Evolutionary conservation across 208 protist species (phyloP), one percentile per base, ranked within the genome.

Genomic region (Leishmania martiniquensis): DNA sequence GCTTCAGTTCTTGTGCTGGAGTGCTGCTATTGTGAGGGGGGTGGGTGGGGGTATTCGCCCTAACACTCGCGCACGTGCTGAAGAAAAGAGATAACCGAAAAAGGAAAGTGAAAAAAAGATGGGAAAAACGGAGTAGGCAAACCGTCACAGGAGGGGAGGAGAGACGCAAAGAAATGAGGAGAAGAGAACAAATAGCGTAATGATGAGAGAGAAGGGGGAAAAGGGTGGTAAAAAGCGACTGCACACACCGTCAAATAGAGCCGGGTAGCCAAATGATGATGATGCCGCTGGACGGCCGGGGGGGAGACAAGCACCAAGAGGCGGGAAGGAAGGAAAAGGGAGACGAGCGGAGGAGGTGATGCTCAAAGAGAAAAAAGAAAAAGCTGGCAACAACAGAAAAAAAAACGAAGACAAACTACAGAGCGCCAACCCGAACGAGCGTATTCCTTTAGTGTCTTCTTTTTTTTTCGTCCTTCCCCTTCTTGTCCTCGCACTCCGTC

Each of bases 61-160:
- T 66, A 66, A 13, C 37, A 39, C 60, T 20, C 34, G 60, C 60
- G 37, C 60, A 66, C 37, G 3, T 34, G 9, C 60, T n/a, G n/a
- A n/a, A n/a, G n/a, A n/a, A n/a, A n/a, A n/a, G 37, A 37, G 32
- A 39, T 59, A 57, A 17, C 6, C 62, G 1, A 4, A 37, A 52
- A 51, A 59, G 75, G 32, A 86, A 81, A 76, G 42, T 12, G 75
- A 57, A 70, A 34, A 49, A 37, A 51, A 47, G 78, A 47, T 85
- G 78, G 71, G 42, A 57, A 78, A 44, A 89, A 29, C 32, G 15
- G 34, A 9, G 7, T 15, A 20, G 29, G 44, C 44, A 5, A 7
- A 49, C 25, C 70, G 54, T 45, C 51, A 25, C 32, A 22, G 22
- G 25, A 45, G 39, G 10, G 65, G 44, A 70, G n/a, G 22, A 29